Conservation (phyloP, 305 asterid genomes). For the Andrographis paniculata region DNA sequence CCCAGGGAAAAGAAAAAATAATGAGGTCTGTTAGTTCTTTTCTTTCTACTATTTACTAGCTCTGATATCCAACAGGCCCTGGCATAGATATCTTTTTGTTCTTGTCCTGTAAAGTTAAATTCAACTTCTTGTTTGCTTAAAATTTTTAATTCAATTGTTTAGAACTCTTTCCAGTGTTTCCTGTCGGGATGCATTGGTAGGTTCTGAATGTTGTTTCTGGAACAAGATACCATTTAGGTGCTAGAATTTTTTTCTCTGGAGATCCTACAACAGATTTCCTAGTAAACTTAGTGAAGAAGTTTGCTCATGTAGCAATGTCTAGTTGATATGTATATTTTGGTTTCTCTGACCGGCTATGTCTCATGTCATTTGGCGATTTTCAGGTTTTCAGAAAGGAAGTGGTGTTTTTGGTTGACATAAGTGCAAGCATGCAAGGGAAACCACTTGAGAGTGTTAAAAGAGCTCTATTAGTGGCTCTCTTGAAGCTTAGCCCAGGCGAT, state of each 20-base stretch:
- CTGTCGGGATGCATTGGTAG: neutral
- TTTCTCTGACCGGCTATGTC: neutral
- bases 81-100: neutral
- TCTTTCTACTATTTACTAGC: neutral
- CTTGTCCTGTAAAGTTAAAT: neutral
- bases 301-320: neutral
- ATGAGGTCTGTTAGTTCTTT: conserved; percentile 38
- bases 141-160: neutral
- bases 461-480: conserved; percentile 45
- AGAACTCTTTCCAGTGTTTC: neutral
- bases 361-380: conserved; percentile 1
- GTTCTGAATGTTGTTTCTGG: neutral
- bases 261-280: neutral
- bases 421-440: conserved; percentile 69
- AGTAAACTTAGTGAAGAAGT: neutral
- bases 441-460: conserved; percentile 57
- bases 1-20: conserved; percentile 39
- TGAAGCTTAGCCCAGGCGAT: conserved; percentile 49
- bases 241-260: neutral
- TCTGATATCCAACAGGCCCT: neutral
- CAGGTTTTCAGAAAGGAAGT: conserved; percentile 76
- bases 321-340: neutral
- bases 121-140: neutral
- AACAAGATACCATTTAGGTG: neutral
- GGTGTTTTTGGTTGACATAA: conserved; percentile 59